Evolutionary conservation across 192 early-diverging fungal genomes (phyloP).

Genomic region (Haplosporangium gracile): DNA sequence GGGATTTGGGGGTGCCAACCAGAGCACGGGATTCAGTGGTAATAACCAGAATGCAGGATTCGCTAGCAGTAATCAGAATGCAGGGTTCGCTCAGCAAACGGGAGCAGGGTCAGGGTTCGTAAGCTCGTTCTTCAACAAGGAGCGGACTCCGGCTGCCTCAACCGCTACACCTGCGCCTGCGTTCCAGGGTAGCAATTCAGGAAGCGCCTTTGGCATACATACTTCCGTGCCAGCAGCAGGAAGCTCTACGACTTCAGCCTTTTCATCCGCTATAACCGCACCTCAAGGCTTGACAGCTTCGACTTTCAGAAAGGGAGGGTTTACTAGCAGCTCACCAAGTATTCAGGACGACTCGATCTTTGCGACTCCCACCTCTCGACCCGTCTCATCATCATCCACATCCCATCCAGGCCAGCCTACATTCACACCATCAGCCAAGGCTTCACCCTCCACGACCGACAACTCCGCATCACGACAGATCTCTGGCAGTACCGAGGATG

Average conservation of each 20-base stretch:
- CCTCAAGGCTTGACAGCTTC: background rate
- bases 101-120: background rate
- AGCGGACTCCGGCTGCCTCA: background rate
- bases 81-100: background rate
- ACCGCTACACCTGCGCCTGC: background rate
- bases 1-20: background rate
- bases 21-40: background rate
- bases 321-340: background rate
- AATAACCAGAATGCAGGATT: background rate
- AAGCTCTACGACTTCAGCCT: background rate
- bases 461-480: background rate
- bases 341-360: slow-evolving; percentile 6
- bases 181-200: background rate
- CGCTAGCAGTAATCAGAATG: background rate
- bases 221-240: background rate
- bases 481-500: slow-evolving; percentile 16
- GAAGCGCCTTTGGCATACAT: slow-evolving; percentile 18
- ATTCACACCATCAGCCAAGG: background rate
- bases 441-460: background rate
- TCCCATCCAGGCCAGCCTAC: background rate
- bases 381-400: background rate
- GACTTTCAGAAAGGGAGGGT: background rate
- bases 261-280: background rate
- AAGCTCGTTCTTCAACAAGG: background rate
- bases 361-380: slow-evolving; percentile 16